Conservation (phyloP, 768 basidiomycete genomes). For the Amylocystis lapponica region DNA sequence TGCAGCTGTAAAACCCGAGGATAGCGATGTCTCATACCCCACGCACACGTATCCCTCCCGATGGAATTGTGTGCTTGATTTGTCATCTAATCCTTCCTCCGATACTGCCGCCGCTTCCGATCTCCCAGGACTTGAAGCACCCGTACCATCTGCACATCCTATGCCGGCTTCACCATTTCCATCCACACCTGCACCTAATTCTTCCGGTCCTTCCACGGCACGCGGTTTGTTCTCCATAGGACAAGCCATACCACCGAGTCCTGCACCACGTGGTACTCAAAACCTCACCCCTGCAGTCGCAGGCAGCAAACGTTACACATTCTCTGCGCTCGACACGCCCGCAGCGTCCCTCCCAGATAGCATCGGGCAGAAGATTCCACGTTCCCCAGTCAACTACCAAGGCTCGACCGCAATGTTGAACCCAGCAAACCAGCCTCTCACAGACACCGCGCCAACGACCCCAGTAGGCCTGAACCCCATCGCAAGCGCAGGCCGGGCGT, state of each 20-base stretch:
- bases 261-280: too few relatives aligned
- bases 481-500: slow-evolving; percentile 10
- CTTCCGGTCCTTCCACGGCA: too few relatives aligned
- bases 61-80: slow-evolving; percentile 88
- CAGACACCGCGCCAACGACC: slow-evolving; percentile 6
- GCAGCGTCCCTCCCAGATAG: slow-evolving; percentile 26
- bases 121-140: slow-evolving; percentile 1
- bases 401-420: slow-evolving; percentile 25
- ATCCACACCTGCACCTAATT: background rate
- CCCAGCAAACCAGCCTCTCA: slow-evolving; percentile 20
- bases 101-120: background rate
- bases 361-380: background rate
- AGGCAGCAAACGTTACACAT: slow-evolving; percentile 55
- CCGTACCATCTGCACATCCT: slow-evolving; percentile 14
- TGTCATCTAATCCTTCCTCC: slow-evolving; percentile 33
- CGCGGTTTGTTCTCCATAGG: slow-evolving; percentile 3
- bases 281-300: slow-evolving; percentile 35
- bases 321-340: slow-evolving; percentile 31
- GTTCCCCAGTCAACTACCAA: slow-evolving; percentile 24
- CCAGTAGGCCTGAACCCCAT: slow-evolving; percentile 1
- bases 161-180: slow-evolving; percentile 81
- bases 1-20: too few relatives aligned
- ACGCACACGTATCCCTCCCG: slow-evolving; percentile 74
- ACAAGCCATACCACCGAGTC: slow-evolving; percentile 18
- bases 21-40: slow-evolving; percentile 38